Conservation (phyloP, 2,329 filamentous ascomycete species). For the Sarocladium brachiariae region DNA sequence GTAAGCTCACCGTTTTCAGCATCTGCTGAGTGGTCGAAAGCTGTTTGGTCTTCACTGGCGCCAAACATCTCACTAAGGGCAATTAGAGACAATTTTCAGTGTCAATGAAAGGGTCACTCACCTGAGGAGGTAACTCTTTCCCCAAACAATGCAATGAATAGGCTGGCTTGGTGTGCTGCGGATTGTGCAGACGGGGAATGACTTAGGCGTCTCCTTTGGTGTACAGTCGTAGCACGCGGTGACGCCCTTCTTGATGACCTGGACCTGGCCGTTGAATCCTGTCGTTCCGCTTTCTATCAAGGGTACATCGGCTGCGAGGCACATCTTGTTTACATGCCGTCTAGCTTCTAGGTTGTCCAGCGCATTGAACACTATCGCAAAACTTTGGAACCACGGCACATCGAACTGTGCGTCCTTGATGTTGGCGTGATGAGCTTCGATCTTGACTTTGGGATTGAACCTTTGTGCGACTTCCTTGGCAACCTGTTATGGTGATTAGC, state of each 20-base stretch:
- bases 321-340: slow-evolving; percentile 96
- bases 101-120: slow-evolving; percentile 25
- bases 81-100: not conserved
- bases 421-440: slow-evolving; percentile 86
- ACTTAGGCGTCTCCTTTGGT: slow-evolving; percentile 82
- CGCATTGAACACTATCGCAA: slow-evolving; percentile 89
- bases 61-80: slow-evolving; percentile 70
- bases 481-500: slow-evolving; percentile 47
- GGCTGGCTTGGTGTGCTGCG: slow-evolving; percentile 92
- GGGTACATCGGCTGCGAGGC: slow-evolving; percentile 80
- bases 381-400: slow-evolving; percentile 78
- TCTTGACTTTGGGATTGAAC: slow-evolving; percentile 83
- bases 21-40: slow-evolving; percentile 73
- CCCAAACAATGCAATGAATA: slow-evolving; percentile 99
- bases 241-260: slow-evolving; percentile 86
- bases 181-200: slow-evolving; percentile 94
- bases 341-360: slow-evolving; percentile 92
- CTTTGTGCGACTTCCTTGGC: slow-evolving; percentile 84
- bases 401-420: slow-evolving; percentile 88
- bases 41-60: slow-evolving; percentile 76
- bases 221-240: slow-evolving; percentile 97
- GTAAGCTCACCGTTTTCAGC: slow-evolving; percentile 61
- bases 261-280: slow-evolving; percentile 94
- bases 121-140: slow-evolving; percentile 90
- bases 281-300: slow-evolving; percentile 96